Conservation (phyloP, 2,329 filamentous ascomycete genomes). For the Ophioceras dolichostomum region DNA sequence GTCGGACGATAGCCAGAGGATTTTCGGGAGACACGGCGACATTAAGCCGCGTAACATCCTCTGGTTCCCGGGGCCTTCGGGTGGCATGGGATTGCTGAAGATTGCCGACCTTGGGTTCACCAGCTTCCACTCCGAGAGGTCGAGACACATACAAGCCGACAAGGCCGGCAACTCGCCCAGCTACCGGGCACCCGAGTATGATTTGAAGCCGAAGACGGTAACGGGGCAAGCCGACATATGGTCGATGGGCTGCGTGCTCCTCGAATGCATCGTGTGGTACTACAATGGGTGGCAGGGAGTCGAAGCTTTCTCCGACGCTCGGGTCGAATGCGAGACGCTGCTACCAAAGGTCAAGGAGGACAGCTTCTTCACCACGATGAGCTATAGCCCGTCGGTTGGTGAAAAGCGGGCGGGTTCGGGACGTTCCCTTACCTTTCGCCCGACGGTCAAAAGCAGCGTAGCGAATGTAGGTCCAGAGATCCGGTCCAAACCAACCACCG, state of each 20-base stretch:
- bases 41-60: conserved; percentile 13
- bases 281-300: background rate
- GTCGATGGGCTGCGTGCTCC: conserved; percentile 10
- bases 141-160: background rate
- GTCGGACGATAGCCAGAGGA: conserved; percentile 4
- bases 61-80: conserved; percentile 4
- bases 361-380: background rate
- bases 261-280: conserved; percentile 9
- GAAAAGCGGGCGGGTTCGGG: background rate
- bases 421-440: too few species aligned
- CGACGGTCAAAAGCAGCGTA: background rate
- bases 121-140: conserved; percentile 2
- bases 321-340: too few species aligned
- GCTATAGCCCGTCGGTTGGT: background rate
- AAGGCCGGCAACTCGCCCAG: background rate
- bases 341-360: background rate
- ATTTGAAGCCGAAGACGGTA: conserved; percentile 1
- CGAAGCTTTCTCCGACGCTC: background rate
- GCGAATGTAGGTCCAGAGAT: background rate
- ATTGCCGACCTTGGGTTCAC: conserved; percentile 8
- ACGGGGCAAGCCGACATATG: conserved; percentile 8
- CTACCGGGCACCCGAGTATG: conserved; percentile 7
- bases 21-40: conserved; percentile 8
- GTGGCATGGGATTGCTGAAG: background rate
- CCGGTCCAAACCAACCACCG: background rate